A percentile compares a stretch with the other conserved stretches of the same genome.
These are phyloP conservation scores for Vigna unguiculata DNA, from an alignment of 306 rosid species.

Conservation along the genomic window DNA sequence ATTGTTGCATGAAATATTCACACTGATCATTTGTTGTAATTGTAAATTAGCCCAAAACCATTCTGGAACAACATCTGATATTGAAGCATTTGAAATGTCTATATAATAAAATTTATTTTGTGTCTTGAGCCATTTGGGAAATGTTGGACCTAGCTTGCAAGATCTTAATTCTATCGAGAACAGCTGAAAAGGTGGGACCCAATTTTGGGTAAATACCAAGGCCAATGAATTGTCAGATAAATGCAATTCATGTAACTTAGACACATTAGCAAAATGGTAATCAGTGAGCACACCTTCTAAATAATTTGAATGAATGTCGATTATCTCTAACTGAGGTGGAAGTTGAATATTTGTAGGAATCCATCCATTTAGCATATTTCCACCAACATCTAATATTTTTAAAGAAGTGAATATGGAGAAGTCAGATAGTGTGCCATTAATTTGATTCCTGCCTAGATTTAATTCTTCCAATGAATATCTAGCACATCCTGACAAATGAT, in stretches of 20 bases:
- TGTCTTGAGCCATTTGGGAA: conserved; percentile 30
- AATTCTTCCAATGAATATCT: neutral
- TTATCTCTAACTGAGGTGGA: rapidly evolving
- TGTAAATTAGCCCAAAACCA: conserved; percentile 29
- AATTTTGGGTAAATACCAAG: neutral
- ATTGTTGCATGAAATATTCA: neutral
- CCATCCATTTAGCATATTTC: neutral
- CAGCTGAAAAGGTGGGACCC: neutral
- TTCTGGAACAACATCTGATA: neutral
- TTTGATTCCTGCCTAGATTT: neutral
- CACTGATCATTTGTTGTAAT: rapidly evolving
- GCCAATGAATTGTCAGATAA: neutral
- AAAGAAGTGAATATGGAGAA: neutral
- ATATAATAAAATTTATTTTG: rapidly evolving
- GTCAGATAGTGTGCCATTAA: neutral
- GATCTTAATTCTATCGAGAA: rapidly evolving
- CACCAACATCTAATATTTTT: too few species aligned
- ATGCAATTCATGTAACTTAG: rapidly evolving
- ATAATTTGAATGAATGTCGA: neutral
- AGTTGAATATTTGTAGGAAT: neutral
- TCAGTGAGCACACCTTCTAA: conserved; percentile 29
- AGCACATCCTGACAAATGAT: too few species aligned
- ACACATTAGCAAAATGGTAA: conserved; percentile 8
- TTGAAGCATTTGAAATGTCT: conserved; percentile 1
- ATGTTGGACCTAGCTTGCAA: conserved; percentile 33